A percentile compares a stretch with the other conserved stretches of the same genome.
phyloP scores from a whole-genome alignment of 1,284 basidiomycete genomes.

The Ustilago xerochloae region DNA sequence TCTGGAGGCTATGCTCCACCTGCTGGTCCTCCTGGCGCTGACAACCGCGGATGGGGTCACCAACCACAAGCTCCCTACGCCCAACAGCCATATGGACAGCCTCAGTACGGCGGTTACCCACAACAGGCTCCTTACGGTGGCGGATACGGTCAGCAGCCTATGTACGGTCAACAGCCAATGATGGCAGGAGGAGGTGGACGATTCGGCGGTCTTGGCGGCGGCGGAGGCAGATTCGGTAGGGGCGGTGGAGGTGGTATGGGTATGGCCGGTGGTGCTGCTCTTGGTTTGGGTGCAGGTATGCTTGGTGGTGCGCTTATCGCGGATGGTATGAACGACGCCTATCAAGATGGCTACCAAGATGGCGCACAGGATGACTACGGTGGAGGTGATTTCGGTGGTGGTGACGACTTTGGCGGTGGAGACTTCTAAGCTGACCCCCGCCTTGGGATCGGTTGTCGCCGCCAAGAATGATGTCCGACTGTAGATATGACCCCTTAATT shows the following conservation, averaged over 20 bases:
- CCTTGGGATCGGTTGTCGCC: too few species aligned
- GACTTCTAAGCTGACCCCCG: slow-evolving; percentile 19
- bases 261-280: slow-evolving; percentile 48
- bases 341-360: slow-evolving; percentile 63
- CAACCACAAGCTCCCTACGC: slow-evolving; percentile 24
- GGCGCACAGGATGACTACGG: slow-evolving; percentile 42
- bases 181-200: slow-evolving; percentile 36
- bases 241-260: slow-evolving; percentile 53
- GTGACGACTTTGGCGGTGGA: slow-evolving; percentile 3
- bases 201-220: slow-evolving; percentile 37
- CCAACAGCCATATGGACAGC: slow-evolving; percentile 26
- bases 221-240: slow-evolving; percentile 40
- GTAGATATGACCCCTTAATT: too few species aligned
- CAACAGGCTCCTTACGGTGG: slow-evolving; percentile 29
- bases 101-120: slow-evolving; percentile 31
- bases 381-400: slow-evolving; percentile 40
- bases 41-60: slow-evolving; percentile 41
- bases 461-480: not conserved
- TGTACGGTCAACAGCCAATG: slow-evolving; percentile 48
- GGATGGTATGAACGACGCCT: slow-evolving; percentile 57
- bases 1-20: slow-evolving; percentile 46
- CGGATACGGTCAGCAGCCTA: slow-evolving; percentile 40
- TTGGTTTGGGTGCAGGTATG: slow-evolving; percentile 59
- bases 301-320: slow-evolving; percentile 56
- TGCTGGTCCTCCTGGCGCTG: slow-evolving; percentile 45